Evolutionary conservation across 495 filamentous ascomycete species (phyloP), one percentile per base, ranked within the genome.

Genomic region (Penicillium paxilli): DNA sequence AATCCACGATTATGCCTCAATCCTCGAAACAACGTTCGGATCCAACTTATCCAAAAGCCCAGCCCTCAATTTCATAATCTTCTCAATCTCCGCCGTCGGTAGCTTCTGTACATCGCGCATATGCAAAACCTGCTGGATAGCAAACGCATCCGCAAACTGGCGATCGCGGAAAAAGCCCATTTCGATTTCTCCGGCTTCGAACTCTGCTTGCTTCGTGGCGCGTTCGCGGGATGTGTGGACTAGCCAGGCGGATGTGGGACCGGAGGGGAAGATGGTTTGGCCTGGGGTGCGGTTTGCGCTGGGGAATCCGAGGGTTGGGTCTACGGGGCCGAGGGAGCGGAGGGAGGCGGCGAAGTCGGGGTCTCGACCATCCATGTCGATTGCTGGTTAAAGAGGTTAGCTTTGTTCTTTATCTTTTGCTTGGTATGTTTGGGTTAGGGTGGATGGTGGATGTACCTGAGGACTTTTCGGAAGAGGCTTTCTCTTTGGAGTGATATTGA

Each of bases 291-390:
- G 51, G 60, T 57, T 54, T 61, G 80, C 77, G 48, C 75, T 79
- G 51, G 81, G 26, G 80, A 76, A 57, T 75, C 70, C 83, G 9
- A 84, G 83, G 50, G 72, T 72, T 16, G 86, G 84, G 46, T 78
- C 76, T 17, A 89, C 86, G 50, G 87, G 79, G 50, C 87, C 87
- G 57, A 90, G 76, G 35, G 70, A 67, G 61, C 80, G 80, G 51
- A 88, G 80, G 46, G 82, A 83, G 57, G 76, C 77, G 45, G 80
- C 82, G 68, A 84, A 87, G 65, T 81, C 70, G 2, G 85, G 84
- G 58, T 87, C 84, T n/a, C 75, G 77, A 54, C 80, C 81, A 59
- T 88, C 87, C 53, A 84, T 72, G 62, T 86, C 80, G 52, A 88
- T 83, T n/a, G 82, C 84, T 87, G 54, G 3, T 49, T 47, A 23